Conservation (phyloP, 495 filamentous ascomycete genomes). For the Chlorociboria aeruginascens region DNA sequence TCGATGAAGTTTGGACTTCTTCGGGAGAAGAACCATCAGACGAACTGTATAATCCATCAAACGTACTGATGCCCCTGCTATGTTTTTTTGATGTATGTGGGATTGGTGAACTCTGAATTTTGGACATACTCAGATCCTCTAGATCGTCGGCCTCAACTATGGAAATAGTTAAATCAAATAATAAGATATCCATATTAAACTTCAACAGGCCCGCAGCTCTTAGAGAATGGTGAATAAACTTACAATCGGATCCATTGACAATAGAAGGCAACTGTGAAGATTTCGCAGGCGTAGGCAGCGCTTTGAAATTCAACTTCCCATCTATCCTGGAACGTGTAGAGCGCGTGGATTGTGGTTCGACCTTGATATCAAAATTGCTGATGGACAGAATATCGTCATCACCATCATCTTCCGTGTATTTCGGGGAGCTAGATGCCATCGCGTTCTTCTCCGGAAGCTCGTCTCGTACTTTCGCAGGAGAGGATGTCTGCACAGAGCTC, state of each 20-base stretch:
- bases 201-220: neutral
- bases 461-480: conserved; percentile 13
- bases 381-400: conserved; percentile 6
- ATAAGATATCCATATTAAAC: neutral
- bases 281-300: conserved; percentile 7
- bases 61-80: too few relatives aligned
- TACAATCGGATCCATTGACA: neutral
- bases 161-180: too few relatives aligned
- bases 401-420: conserved; percentile 1
- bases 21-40: conserved; percentile 7
- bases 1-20: neutral
- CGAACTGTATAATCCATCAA: neutral
- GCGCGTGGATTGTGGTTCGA: neutral
- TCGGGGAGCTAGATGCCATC: neutral
- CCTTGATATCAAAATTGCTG: neutral
- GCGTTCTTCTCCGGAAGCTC: conserved; percentile 1
- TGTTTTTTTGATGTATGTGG: neutral
- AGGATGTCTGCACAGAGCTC: neutral
- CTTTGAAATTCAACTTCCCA: conserved; percentile 1
- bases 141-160: too few relatives aligned
- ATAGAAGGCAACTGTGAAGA: conserved; percentile 1
- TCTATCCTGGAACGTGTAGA: neutral
- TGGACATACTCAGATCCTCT: too few relatives aligned
- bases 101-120: too few relatives aligned
- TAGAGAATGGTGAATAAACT: neutral